Base-by-base conservation (phyloP, 2,329 filamentous ascomycete genomes). In the Fusarium marasasianum region DNA sequence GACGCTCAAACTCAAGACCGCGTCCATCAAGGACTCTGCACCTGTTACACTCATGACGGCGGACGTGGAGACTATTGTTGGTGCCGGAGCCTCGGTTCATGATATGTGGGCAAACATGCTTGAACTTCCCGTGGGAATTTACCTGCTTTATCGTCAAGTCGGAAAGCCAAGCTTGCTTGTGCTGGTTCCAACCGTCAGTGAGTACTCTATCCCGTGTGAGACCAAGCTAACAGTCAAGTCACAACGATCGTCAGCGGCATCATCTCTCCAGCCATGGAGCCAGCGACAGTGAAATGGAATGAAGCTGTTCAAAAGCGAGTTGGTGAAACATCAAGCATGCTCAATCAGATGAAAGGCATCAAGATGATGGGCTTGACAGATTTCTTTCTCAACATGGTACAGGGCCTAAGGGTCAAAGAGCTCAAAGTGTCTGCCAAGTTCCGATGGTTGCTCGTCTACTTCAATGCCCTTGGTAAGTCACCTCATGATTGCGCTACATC, bases 31-130 rank as follows among this genome's bases (percentile, higher is more conserved):
- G 22, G 83, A 84, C 29, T 79, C 80, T 2, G 81, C 81, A 2
- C 80, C 85, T 3, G 73, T 85, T 9, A 87, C 85, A 2, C 78
- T 87, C 13, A 87, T 87, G 84, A 84, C 82, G 22, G 82, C 84
- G 2, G 85, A 87, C 59, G 81, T 87, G 11, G 84, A 85, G 14
- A 72, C 69, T 0, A 80, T 84, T 14, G 73, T 77, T 4, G 58
- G 64, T 14, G 78, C 79, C 10, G 68, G 80, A 18, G 69, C 74
- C 1, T 62, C 72, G 0, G 61, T 84, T 3, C 79, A 83, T 69
- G 83, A 84, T 8, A 75, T 82, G n/a, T 85, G 83, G 83, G 81
- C 83, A 7, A 78, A 78, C 26, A 54, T 82, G 3, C 67, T 85
- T 18, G 82, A 86, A 35, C 72, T 85, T 20, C 78, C 74, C 0